A percentile compares a stretch with the other conserved stretches of the same genome.
Conservation (phyloP, 108 stramenopile genomes). For the Pseudonitzschia multiseries region DNA sequence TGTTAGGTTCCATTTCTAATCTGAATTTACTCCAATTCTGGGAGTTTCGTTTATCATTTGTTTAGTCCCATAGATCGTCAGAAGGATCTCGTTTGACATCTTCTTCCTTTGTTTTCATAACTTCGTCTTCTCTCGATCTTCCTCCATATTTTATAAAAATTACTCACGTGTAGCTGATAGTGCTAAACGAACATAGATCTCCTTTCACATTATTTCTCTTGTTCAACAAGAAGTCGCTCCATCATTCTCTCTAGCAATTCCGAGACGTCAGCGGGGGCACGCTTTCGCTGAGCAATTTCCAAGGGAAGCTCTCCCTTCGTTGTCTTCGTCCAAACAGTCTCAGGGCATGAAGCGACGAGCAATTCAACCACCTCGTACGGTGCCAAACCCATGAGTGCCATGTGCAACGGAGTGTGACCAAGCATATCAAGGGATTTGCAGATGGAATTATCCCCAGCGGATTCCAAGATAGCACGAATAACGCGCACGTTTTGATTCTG, state of each 20-base stretch:
- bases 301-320: constrained; percentile 36
- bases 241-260: constrained; percentile 40
- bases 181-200: too few relatives aligned
- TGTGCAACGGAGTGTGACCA: constrained; percentile 46
- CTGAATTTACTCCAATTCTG: too few relatives aligned
- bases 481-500: constrained; percentile 30
- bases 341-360: constrained; percentile 36
- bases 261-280: constrained; percentile 27
- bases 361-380: constrained; percentile 40
- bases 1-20: too few relatives aligned
- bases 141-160: too few relatives aligned
- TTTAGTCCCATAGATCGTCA: too few relatives aligned
- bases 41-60: too few relatives aligned
- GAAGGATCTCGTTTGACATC: too few relatives aligned
- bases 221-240: constrained; percentile 24
- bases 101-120: too few relatives aligned
- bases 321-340: constrained; percentile 30
- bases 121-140: too few relatives aligned
- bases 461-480: constrained; percentile 32
- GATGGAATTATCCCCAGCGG: constrained; percentile 26
- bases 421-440: constrained; percentile 33
- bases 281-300: constrained; percentile 42
- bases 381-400: constrained; percentile 40
- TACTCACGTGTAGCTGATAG: too few relatives aligned
- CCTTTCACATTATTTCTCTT: too few relatives aligned